Evolutionary conservation across 495 filamentous ascomycete species (phyloP).

Genomic region (Penicillium salamii): DNA sequence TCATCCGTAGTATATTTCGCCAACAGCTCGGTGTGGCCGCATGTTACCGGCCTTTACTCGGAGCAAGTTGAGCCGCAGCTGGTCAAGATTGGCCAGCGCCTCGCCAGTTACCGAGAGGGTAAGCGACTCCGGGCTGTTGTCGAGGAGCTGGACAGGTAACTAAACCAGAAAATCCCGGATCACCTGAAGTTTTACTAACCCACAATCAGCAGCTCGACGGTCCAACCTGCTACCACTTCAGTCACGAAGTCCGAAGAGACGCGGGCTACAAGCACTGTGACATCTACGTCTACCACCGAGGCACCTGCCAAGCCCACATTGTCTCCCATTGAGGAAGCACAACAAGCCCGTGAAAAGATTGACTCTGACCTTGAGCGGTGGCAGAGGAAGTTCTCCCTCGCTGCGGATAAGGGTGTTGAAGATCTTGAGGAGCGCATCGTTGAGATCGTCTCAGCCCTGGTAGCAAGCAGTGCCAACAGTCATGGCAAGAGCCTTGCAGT

Average conservation of each 20-base stretch:
- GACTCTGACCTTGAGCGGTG: conserved; percentile 74
- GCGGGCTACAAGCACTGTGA: conserved; percentile 16
- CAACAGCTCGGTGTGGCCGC: conserved; percentile 73
- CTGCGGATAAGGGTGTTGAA: conserved; percentile 75
- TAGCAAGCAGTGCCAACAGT: conserved; percentile 61
- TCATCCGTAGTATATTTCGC: conserved; percentile 64
- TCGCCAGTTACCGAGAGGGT: conserved; percentile 77
- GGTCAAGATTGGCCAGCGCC: conserved; percentile 82
- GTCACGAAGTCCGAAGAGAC: conserved; percentile 17
- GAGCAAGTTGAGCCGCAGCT: conserved; percentile 95
- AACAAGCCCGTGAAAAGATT: conserved; percentile 63
- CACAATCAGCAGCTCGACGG: conserved; percentile 24
- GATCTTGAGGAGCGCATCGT: conserved; percentile 65
- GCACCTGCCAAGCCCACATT: conserved; percentile 24
- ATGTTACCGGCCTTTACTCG: conserved; percentile 72
- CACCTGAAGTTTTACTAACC: conserved; percentile 13
- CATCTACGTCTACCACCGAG: conserved; percentile 22
- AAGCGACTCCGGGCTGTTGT: conserved; percentile 57
- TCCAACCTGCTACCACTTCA: conserved; percentile 27
- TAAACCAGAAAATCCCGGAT: background rate
- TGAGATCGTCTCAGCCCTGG: conserved; percentile 73
- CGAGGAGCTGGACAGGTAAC: conserved; percentile 54
- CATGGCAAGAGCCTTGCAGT: conserved; percentile 65
- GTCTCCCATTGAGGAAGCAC: conserved; percentile 42
- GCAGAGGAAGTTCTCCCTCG: conserved; percentile 81